Evolutionary conservation across 2,329 filamentous ascomycete genomes (phyloP), one percentile per base, ranked within the genome.

Genomic region (Ceratocystis cacaofunesta): DNA sequence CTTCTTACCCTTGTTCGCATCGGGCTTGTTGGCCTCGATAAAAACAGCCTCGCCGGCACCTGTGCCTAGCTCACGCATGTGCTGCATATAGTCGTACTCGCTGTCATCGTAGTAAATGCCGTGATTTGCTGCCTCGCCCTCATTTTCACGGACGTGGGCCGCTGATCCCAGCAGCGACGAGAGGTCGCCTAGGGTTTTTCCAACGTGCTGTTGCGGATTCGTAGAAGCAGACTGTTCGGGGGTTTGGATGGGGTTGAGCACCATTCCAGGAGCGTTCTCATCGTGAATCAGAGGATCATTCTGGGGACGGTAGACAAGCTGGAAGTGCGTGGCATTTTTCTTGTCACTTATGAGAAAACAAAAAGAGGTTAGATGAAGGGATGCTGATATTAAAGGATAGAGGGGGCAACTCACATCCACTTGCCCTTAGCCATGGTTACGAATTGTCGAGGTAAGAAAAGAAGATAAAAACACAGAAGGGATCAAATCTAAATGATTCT

Each of bases 61-160:
- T 55, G 79, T 75, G 66, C 86, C 86, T n/a, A 99, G 78, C 71
- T 97, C 94, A 65, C 91, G 88, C 81, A 99, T 79, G 76, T 99
- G 94, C 76, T 99, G 94, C 94, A 99, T 99, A 78, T 99, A 99
- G 76, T 99, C 94, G 76, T 99, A 99, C 72, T 90, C 84, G 69
- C 89, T 88, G 76, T 99, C 94, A 76, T 99, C 95, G 75, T 82
- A 99, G 79, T 89, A 99, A 69, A 99, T 84, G 69, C 94, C 94
- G 76, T 96, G 85, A 74, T 89, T 89, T 70, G 95, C 94, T 7
- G 95, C 94, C 77, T 99, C 92, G 71, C 95, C 95, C 76, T 99
- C 94, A 74, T 99, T 97, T 66, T 84, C 82, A 70, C 92, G 86
- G 69, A 96, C 85, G 68, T 77, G 77, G 25, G 81, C 79, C 41